A percentile compares a stretch with the other conserved stretches of the same genome.
Evolutionary conservation across 2,329 filamentous ascomycete genomes (phyloP).

Genomic region (Aspergillus sp.): DNA sequence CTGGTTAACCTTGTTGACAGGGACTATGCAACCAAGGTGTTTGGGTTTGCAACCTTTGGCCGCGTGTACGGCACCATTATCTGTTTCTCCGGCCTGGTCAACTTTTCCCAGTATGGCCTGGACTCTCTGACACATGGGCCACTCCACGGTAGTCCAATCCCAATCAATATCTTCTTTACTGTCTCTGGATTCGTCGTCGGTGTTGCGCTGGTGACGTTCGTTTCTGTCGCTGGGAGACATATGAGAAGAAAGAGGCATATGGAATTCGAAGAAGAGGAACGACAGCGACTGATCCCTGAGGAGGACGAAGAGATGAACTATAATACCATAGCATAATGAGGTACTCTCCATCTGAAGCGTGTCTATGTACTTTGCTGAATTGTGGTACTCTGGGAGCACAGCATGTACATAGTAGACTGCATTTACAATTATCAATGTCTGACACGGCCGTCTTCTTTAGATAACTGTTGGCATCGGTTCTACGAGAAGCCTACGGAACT

Average conservation of each 20-base stretch:
- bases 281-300: constrained; percentile 24
- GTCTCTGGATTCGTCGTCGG: constrained; percentile 64
- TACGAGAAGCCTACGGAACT: too few species aligned
- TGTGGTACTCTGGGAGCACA: background rate
- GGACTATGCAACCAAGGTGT: constrained; percentile 88
- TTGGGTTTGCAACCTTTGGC: constrained; percentile 87
- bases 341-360: background rate
- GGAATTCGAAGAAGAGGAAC: constrained; percentile 22
- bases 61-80: constrained; percentile 90
- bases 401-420: too few species aligned
- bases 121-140: constrained; percentile 73
- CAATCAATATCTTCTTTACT: constrained; percentile 71
- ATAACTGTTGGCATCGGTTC: too few species aligned
- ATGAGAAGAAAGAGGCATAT: constrained; percentile 12
- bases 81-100: constrained; percentile 77
- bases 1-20: constrained; percentile 28
- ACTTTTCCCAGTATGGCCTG: constrained; percentile 77
- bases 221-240: constrained; percentile 38
- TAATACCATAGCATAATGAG: background rate
- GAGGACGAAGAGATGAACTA: constrained; percentile 18
- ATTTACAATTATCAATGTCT: too few species aligned
- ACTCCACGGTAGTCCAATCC: constrained; percentile 71
- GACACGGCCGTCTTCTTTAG: too few species aligned
- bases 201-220: constrained; percentile 63
- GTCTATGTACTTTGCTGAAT: background rate